A percentile compares a stretch with the other conserved stretches of the same genome.
These are phyloP conservation scores for Ganoderma multipileum DNA, from an alignment of 1,284 basidiomycete species.

Conservation along the genomic window DNA sequence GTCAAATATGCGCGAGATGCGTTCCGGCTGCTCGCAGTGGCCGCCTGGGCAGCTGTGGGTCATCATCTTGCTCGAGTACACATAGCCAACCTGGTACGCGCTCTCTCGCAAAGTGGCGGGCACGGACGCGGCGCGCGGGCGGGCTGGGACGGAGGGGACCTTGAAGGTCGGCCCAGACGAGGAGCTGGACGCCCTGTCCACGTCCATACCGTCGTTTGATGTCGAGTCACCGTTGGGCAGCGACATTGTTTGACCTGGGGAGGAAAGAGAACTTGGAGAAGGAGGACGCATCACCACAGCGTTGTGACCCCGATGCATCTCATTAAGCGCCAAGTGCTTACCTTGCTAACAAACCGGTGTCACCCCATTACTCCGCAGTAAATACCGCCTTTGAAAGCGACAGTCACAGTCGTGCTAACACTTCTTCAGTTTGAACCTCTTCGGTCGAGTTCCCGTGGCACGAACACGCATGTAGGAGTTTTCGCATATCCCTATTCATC, in stretches of 20 bases:
- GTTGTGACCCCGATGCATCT: constrained; percentile 4
- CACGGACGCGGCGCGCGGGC: constrained; percentile 29
- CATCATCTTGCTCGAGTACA: constrained; percentile 91
- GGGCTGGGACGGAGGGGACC: neutral
- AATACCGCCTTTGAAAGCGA: neutral
- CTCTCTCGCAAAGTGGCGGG: constrained; percentile 26
- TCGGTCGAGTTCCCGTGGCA: too few relatives aligned
- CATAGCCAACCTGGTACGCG: constrained; percentile 70
- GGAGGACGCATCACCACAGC: neutral
- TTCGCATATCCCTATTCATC: neutral
- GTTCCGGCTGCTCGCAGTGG: constrained; percentile 90
- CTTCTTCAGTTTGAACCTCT: neutral
- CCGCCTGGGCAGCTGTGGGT: constrained; percentile 70
- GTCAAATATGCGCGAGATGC: constrained; percentile 84
- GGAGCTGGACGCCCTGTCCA: constrained; percentile 5
- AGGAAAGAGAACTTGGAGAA: neutral
- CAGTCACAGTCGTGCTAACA: neutral
- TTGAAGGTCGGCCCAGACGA: neutral
- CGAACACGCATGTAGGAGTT: neutral
- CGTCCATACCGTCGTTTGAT: constrained; percentile 17
- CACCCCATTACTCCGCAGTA: neutral
- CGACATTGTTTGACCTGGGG: constrained; percentile 10
- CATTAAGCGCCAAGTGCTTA: neutral
- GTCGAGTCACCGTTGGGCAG: constrained; percentile 14
- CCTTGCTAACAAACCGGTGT: neutral